Percentiles rank a stretch among this genome's conserved stretches.
These are phyloP conservation scores for Canavalia gladiata DNA, from an alignment of 306 rosid species.

Conservation along the genomic window DNA sequence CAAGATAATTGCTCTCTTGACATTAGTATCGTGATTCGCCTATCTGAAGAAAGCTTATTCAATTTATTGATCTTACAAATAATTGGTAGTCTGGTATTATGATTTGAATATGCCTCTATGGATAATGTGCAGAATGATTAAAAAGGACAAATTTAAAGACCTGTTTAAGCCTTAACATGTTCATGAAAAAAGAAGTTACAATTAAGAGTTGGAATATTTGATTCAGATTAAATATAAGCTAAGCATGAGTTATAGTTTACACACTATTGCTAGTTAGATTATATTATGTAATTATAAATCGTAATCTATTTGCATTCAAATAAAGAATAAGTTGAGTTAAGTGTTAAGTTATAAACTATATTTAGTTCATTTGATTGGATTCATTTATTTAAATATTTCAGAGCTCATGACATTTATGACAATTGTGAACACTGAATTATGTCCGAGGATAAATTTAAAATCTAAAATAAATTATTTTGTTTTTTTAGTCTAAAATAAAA, in stretches of 20 bases:
- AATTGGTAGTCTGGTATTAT: constrained; percentile 4
- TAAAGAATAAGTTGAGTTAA: neutral
- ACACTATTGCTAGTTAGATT: neutral
- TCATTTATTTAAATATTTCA: neutral
- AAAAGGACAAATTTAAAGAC: neutral
- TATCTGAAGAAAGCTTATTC: neutral
- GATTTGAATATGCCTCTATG: neutral
- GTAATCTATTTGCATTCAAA: neutral
- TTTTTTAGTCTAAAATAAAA: too few relatives aligned
- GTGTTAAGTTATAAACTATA: too few relatives aligned
- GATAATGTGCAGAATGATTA: neutral
- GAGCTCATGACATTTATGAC: too few relatives aligned
- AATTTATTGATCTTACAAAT: constrained; percentile 5
- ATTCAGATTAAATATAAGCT: neutral
- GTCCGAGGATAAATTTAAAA: too few relatives aligned
- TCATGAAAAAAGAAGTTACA: neutral
- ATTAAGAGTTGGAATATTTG: neutral
- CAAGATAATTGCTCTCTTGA: neutral
- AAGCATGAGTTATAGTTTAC: neutral
- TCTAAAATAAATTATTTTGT: too few relatives aligned
- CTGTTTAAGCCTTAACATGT: neutral
- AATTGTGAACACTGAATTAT: too few relatives aligned
- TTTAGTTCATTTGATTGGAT: neutral
- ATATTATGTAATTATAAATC: neutral
- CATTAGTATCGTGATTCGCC: neutral